Base-by-base conservation (phyloP, 23 red algal genomes). In the Gracilaria domingensis region DNA sequence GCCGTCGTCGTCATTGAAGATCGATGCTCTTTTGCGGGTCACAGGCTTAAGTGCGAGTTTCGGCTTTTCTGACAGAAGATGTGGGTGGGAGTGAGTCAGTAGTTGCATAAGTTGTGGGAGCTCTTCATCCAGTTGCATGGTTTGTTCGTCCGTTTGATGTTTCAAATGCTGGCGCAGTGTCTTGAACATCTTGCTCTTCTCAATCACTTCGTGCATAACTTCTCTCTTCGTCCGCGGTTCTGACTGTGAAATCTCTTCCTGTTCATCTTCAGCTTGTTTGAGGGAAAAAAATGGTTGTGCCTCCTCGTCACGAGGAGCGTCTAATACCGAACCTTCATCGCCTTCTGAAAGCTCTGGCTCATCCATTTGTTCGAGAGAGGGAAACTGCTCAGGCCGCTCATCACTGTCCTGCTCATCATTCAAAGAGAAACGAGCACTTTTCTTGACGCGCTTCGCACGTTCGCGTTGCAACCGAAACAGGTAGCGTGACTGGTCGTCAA, bases 131-230 rank as follows among this genome's bases (percentile, higher is more conserved):
- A 92, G 49, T 62, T 76, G 23, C 36, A 79, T 42, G 12, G 89
- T 92, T 49, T 92, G 58, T 13, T 83, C 79, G 49, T 94, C 91
- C 2, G 66, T 73, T 30, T 87, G 32, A 29, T 58, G 64, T 39
- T 94, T 94, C 3, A 87, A 54, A 17, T 87, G 79, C 33, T 94
- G 91, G 12, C 91, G 59, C 56, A 86, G 30, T 40, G 91, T 81
- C 59, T 94, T 94, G 58, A 86, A 72, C 81, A 87, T 87, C 66
- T 94, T 94, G 70, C 82, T 87, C 62, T 94, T 94, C n/a, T 71
- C 34, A 54, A 94, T 79, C 6, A 94, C 70, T 82, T 94, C 91
- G 24, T 70, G 35, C 91, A 94, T 94, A 72, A 94, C 81, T 64
- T 94, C 91, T 48, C 47, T 67, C 11, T 86, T 79, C 13, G 80